Base-by-base conservation (phyloP, 2,329 filamentous ascomycete genomes). In the Aspergillus vadensis region DNA sequence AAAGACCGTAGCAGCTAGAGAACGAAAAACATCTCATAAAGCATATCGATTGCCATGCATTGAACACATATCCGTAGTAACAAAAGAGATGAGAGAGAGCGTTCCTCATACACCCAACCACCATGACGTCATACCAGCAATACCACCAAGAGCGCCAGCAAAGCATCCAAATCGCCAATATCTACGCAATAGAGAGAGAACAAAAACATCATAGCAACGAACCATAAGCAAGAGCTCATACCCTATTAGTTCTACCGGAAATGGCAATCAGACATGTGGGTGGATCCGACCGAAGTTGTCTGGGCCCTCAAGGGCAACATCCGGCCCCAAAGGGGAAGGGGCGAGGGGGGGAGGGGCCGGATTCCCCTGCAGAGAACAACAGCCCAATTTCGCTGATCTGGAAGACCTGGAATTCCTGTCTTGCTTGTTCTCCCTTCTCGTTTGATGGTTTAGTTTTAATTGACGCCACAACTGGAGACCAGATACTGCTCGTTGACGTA, bases 401-500 rank as follows among this genome's bases (percentile, higher is more conserved):
- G 39, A 27, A 21, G 17, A 39, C 19, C 12, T 12, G 8, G 39
- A 15, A 9, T 47, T 38, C 47, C 48, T 59, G 38, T 32, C 17
- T 36, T 17, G 27, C 25, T 41, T 41, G 32, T 39, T 30, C 21
- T 43, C 47, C 25, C 21, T 23, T 36, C 19, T 27, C 7, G 21
- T 2, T 21, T 1, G 19, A 19, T 36, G 12, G 32, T 15, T 14
- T 14, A 36, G 32, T 14, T 14, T 6, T 5, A 0, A 43, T 47
- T 47, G 53, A 55, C 53, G 53, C 53, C 53, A 55, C 41, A 49
- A 49, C 21, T 49, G 25, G 19, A 49, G 44, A 27, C 25, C 44
- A 41, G 55, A 32, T 38, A 21, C 23, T 50, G 55, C 38, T 53
- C 49, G 39, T 63, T 63, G 61, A 63, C 61, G 61, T 60, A 63